Base-by-base conservation (phyloP, 208 protist species). In the Herpetomonas samuelpessoai region DNA sequence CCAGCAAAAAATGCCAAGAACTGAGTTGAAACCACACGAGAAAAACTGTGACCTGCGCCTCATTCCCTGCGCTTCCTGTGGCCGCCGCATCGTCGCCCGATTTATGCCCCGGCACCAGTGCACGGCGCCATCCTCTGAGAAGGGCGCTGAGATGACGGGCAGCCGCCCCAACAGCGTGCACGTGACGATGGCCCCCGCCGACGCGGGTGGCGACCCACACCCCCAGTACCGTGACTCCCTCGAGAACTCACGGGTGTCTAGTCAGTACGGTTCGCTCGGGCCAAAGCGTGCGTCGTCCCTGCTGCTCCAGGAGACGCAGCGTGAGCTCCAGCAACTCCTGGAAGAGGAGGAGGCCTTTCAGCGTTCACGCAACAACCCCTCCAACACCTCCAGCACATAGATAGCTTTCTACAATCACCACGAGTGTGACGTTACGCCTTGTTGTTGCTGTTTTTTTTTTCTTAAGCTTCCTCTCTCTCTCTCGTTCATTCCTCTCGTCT, bases 301-400 rank as follows among this genome's bases (percentile, higher is more conserved):
- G 19, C 76, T 89, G 73, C 64, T 89, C 44, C 79, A 73, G 12
- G 74, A 87, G 27, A 84, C 86, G n/a, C 81, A 88, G 66, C 31
- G 62, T 29, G 76, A 89, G 65, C 62, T 89, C 38, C 71, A 80
- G 52, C 57, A 62, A 29, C 74, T 92, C 30, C 45, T 89, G 69
- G 85, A 86, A 18, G 79, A 87, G 30, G 80, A 83, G 12, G 72
- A 74, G 7, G 70, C 58, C 35, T 54, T 48, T 19, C 44, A 48
- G 48, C 25, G 49, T 46, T 30, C 24, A 16, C 46, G 24, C 24
- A 29, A 9, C 26, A 41, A 41, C 35, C 6, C 14, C 9, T 41
- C 35, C 9, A 41, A 41, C 35, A 41, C 14, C 9, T 25, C 25
- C 14, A 52, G 26, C 16, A 52, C 47, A 16, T 24, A 58, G 10